Conservation (phyloP, 495 filamentous ascomycete genomes). For the Hyphodiscus hymeniophilus region DNA sequence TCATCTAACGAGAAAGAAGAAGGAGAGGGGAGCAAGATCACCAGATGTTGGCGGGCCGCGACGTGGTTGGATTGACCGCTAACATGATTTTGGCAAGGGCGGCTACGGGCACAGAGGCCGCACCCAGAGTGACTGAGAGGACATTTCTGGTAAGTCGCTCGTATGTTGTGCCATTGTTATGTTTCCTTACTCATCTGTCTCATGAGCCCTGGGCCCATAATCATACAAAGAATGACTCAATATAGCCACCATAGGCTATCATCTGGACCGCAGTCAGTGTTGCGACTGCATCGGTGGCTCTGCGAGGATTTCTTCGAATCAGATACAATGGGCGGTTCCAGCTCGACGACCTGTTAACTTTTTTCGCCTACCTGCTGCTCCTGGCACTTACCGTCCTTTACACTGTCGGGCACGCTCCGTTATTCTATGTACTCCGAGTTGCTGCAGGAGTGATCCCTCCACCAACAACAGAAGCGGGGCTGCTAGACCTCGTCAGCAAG, state of each 20-base stretch:
- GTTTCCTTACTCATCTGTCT: not conserved
- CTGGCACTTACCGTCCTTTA: not conserved
- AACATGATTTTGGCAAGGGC: not conserved
- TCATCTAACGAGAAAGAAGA: too few species aligned
- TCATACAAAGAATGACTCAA: not conserved
- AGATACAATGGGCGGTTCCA: slow-evolving; percentile 6
- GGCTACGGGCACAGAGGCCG: not conserved
- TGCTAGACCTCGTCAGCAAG: not conserved
- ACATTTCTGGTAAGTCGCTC: slow-evolving; percentile 4
- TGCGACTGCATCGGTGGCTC: not conserved
- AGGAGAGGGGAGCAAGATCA: too few species aligned
- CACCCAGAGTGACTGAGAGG: slow-evolving; percentile 1
- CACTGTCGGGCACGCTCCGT: not conserved
- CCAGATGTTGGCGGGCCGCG: too few species aligned
- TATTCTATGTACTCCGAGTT: slow-evolving; percentile 1
- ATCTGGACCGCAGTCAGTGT: slow-evolving; percentile 2
- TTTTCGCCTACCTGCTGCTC: not conserved
- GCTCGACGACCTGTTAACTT: slow-evolving; percentile 4
- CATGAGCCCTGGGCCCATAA: not conserved
- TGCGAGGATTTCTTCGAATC: slow-evolving; percentile 1
- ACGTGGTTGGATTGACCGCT: too few species aligned
- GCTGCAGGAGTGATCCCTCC: not conserved
- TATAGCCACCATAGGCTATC: not conserved
- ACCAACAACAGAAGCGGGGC: not conserved
- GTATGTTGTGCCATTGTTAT: not conserved